Evolutionary conservation across 2,329 filamentous ascomycete genomes (phyloP), one percentile per base, ranked within the genome.

Genomic region (Biscogniauxia marginata): DNA sequence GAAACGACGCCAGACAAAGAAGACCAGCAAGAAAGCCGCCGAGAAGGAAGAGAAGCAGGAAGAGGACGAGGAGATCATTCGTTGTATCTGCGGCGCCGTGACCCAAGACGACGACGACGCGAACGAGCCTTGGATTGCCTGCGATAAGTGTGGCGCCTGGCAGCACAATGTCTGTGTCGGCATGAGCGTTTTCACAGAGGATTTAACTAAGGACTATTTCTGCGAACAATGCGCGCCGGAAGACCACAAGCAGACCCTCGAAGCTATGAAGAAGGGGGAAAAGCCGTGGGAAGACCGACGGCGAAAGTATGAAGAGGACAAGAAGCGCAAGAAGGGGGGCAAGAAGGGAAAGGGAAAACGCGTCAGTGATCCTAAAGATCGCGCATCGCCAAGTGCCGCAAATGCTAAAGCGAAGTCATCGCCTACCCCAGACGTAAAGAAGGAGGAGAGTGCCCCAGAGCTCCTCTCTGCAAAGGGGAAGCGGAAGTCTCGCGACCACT

Each of bases 91-190:
- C 70, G 93, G 95, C 64, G 88, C 91, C 57, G 90, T 90, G 46
- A 89, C 90, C 65, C 89, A 92, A 63, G 89, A 93, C 58, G 90
- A 93, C 64, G 90, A 96, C 65, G 82, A 85, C 47, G 87, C 90
- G 13, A 90, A 89, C 63, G 88, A 95, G 66, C 87, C 92, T 52
- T 98, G 96, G 92, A 96, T 99, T 67, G 91, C 90, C 59, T 99
- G 95, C 77, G 95, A 99, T 73, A 85, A 84, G 48, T 99, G 95
- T 74, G 86, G 85, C 49, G 93, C 89, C 45, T 99, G 95, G 95
- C 95, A 99, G 75, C 95, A 99, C 75, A 97, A 97, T 69, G 88
- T 96, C 61, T 99, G 95, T 71, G 91, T 99, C 79, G 91, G 91
- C 52, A 84, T 97, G 70, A 86, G 83, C 67, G 85, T 88, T 48